phyloP scores from a whole-genome alignment of 2,329 filamentous ascomycete species.

The Colletotrichum liaoningense region DNA sequence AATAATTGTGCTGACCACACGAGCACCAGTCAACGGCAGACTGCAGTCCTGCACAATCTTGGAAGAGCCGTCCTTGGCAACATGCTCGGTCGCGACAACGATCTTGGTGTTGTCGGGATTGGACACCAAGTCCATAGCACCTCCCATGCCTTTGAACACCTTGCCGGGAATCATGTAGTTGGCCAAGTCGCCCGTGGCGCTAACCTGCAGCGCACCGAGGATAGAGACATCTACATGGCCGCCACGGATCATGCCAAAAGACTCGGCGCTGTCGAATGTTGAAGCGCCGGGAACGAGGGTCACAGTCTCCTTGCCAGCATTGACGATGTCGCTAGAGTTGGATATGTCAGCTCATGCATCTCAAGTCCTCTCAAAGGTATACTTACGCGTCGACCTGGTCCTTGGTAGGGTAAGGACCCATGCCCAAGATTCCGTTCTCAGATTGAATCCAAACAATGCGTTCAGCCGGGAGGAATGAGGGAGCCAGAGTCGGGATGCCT shows the following conservation, averaged over 20 bases:
- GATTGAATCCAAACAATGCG: constrained; percentile 86
- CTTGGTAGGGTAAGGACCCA: constrained; percentile 82
- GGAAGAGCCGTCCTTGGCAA: constrained; percentile 74
- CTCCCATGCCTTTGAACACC: constrained; percentile 89
- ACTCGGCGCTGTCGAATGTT: constrained; percentile 83
- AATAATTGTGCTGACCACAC: constrained; percentile 78
- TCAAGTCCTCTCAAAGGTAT: constrained; percentile 21
- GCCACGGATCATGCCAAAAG: constrained; percentile 88
- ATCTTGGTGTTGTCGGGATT: constrained; percentile 80
- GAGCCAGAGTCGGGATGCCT: constrained; percentile 88
- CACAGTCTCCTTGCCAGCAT: constrained; percentile 89
- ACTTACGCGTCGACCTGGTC: constrained; percentile 72
- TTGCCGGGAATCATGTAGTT: constrained; percentile 95
- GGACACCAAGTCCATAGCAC: constrained; percentile 79
- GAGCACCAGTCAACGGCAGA: constrained; percentile 73
- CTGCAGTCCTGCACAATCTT: constrained; percentile 75
- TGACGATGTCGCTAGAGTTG: constrained; percentile 72
- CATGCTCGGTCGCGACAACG: constrained; percentile 77
- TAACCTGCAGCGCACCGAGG: constrained; percentile 84
- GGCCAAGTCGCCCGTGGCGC: constrained; percentile 81
- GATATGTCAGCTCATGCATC: constrained; percentile 39
- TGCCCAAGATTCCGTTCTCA: constrained; percentile 87
- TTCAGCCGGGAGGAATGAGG: constrained; percentile 76
- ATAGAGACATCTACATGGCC: constrained; percentile 88
- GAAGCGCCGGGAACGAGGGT: constrained; percentile 81